Base-by-base conservation (phyloP, 2,329 filamentous ascomycete species). In the Trichoderma sp. region DNA sequence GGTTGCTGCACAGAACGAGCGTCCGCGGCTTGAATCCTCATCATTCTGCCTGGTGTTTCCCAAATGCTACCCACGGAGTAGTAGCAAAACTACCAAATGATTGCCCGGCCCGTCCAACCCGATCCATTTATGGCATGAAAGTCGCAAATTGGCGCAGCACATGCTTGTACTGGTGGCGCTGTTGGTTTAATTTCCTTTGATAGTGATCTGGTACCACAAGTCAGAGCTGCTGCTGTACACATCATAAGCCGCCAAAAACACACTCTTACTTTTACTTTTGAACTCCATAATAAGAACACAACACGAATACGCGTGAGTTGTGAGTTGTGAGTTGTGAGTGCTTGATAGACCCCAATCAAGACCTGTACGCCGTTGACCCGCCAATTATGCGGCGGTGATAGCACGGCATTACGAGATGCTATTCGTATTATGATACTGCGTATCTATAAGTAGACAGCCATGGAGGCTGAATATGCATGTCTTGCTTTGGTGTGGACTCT, bases 41-140 rank as follows among this genome's bases (percentile, higher is more conserved):
- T 33, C 29, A 31, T 29, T 29, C 19, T 49, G 53, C 27, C 16
- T n/a, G 52, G 53, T 56, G 53, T 19, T 19, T n/a, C 53, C 53
- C 27, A 11, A 37, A 21, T 43, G 40, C 16, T 43, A 43, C 40
- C 40, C 19, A 43, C 19, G 8, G 16, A 19, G 40, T 24, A 49
- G 47, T 24, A 35, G 33, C 14, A 5, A 35, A 10, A 35, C 13
- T 35, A 58, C 37, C 29, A 37, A 58, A 58, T 56, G 55, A 58
- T 58, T 58, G 55, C n/a, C 55, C 60, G 60, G 43, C 37, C 60
- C 60, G 60, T 31, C 29, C 47, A 52, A 63, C 37, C 60, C 60
- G 60, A 47, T 24, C 60, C 31, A 33, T 37, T 13, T 63, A 31
- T 29, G 53, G 43, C 60, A 63, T 52, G 31, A 24, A 53, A 27